phyloP scores from a whole-genome alignment of 495 filamentous ascomycete genomes.

The Penicillium diatomitis region DNA sequence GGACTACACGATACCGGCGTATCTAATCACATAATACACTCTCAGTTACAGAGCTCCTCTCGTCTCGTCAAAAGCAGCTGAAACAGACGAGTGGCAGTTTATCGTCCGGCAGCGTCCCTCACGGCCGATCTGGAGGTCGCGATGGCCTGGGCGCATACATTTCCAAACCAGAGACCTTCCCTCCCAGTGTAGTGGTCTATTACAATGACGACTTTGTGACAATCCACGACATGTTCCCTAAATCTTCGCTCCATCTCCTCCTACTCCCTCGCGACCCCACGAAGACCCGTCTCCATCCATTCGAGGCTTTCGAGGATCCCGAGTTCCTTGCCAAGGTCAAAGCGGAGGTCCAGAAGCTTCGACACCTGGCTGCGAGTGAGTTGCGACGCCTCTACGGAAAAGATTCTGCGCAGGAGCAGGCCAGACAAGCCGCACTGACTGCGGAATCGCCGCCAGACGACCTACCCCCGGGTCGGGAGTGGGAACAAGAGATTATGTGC shows the following conservation, averaged over 20 bases:
- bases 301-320: constrained; percentile 65
- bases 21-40: neutral
- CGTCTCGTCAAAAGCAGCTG: constrained; percentile 43
- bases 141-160: constrained; percentile 67
- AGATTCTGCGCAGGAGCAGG: constrained; percentile 50
- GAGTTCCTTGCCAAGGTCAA: constrained; percentile 59
- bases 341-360: constrained; percentile 51
- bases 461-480: constrained; percentile 66
- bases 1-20: neutral
- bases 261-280: constrained; percentile 66
- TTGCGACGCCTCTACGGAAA: constrained; percentile 60
- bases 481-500: constrained; percentile 62
- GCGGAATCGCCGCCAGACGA: constrained; percentile 31
- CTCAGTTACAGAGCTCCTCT: constrained; percentile 62
- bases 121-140: constrained; percentile 32
- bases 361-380: constrained; percentile 60
- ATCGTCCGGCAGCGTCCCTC: constrained; percentile 17
- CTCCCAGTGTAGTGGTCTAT: constrained; percentile 54
- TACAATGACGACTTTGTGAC: constrained; percentile 63
- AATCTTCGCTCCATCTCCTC: constrained; percentile 75
- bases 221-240: constrained; percentile 78
- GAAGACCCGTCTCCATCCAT: constrained; percentile 59
- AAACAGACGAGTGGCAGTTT: constrained; percentile 20
- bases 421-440: constrained; percentile 46
- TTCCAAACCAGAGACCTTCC: constrained; percentile 53